Conservation (phyloP, 2,329 filamentous ascomycete genomes). For the Stylonectria norvegica region DNA sequence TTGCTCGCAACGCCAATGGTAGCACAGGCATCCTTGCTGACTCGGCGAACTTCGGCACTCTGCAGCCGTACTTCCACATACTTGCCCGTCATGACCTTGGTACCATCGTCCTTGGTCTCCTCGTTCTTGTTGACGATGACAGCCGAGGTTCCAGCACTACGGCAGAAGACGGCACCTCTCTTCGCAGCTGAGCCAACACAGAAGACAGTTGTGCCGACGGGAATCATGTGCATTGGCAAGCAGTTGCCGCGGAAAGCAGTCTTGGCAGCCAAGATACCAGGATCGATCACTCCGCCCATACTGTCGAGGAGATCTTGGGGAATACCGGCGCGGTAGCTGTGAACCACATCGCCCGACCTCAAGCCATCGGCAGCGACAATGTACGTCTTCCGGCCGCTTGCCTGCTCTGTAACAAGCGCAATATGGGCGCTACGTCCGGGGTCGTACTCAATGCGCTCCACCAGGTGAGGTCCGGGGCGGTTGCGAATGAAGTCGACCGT, state of each 20-base stretch:
- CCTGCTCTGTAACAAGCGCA: slow-evolving; percentile 74
- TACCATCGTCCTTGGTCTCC: slow-evolving; percentile 58
- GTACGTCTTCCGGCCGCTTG: slow-evolving; percentile 76
- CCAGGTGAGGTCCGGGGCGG: slow-evolving; percentile 75
- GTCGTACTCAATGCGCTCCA: slow-evolving; percentile 95
- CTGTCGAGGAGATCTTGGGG: slow-evolving; percentile 80
- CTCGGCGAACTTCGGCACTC: slow-evolving; percentile 86
- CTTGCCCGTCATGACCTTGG: slow-evolving; percentile 63
- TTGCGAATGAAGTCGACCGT: slow-evolving; percentile 84
- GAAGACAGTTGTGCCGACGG: slow-evolving; percentile 87
- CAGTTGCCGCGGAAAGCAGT: slow-evolving; percentile 95
- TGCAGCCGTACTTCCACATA: slow-evolving; percentile 84
- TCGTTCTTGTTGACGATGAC: slow-evolving; percentile 88
- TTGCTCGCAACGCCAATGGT: slow-evolving; percentile 96
- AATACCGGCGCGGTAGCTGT: slow-evolving; percentile 89
- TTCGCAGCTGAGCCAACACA: slow-evolving; percentile 77
- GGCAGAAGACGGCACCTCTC: slow-evolving; percentile 82
- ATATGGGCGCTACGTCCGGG: slow-evolving; percentile 91
- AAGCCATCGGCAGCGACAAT: slow-evolving; percentile 95
- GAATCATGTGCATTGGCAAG: slow-evolving; percentile 91
- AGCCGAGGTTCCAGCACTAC: slow-evolving; percentile 89
- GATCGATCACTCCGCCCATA: slow-evolving; percentile 92
- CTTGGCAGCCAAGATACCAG: slow-evolving; percentile 91
- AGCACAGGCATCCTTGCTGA: slow-evolving; percentile 88
- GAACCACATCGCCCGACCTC: slow-evolving; percentile 83